Percentiles rank a stretch among this genome's conserved stretches.
Evolutionary conservation across 768 basidiomycete species (phyloP).

Genomic region (Suillus hirtellus): DNA sequence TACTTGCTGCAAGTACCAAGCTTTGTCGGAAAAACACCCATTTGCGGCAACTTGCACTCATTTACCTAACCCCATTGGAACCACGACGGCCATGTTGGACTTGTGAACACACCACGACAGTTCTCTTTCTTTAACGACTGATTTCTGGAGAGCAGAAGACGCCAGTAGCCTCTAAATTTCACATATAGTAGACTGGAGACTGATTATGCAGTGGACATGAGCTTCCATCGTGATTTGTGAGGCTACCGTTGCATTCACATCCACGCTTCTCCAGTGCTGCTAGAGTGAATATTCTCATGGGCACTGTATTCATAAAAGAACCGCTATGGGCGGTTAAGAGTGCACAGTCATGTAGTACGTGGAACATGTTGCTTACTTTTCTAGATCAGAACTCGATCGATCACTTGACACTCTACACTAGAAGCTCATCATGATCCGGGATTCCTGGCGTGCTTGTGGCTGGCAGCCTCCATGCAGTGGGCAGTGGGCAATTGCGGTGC

Average conservation of each 20-base stretch:
- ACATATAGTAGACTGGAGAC: not conserved
- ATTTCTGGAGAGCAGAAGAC: not conserved
- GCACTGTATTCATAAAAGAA: not conserved
- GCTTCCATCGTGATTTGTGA: not conserved
- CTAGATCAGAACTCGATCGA: not conserved
- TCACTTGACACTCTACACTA: not conserved
- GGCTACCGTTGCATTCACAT: not conserved
- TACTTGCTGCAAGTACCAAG: not conserved
- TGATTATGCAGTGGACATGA: not conserved
- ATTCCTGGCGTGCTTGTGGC: not conserved
- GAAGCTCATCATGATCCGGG: not conserved
- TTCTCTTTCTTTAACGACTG: not conserved
- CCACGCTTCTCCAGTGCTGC: not conserved
- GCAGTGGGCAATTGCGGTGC: not conserved
- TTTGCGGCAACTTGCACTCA: not conserved
- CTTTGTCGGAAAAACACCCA: constrained; percentile 6
- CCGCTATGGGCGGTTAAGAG: not conserved
- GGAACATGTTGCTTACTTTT: not conserved
- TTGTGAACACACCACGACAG: not conserved
- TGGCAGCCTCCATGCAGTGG: not conserved
- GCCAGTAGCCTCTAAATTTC: not conserved
- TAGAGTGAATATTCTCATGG: not conserved
- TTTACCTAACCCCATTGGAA: not conserved
- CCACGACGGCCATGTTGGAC: not conserved
- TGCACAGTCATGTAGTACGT: not conserved